Evolutionary conservation across 192 early-diverging fungal genomes (phyloP), one percentile per base, ranked within the genome.

Genomic region (Chytriomyces hyalinus): DNA sequence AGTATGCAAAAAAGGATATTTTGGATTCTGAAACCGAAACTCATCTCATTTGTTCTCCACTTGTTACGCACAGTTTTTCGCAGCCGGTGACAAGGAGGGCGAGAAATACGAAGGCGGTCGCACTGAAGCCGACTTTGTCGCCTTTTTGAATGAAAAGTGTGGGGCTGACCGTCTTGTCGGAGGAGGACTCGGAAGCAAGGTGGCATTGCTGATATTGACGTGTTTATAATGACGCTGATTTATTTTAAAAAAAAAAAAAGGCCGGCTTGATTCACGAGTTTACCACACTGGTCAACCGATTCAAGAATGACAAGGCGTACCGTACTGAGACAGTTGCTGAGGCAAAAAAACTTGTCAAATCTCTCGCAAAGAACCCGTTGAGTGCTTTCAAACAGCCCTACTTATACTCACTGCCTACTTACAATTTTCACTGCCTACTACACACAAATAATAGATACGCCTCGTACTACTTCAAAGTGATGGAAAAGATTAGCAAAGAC

Each of bases 401-500:
- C 53, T 57, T 57, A n/a, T 5, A 13, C 20, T 13, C 13, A 3
- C 13, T 57, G 13, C 53, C 8, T 36, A 4, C 60, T 26, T 26
- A 26, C 24, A 26, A 26, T 0, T 26, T 0, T 26, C 24, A 26
- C 24, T 26, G 24, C 24, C 24, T 26, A 26, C 0, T 26, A 26
- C 66, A 65, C 79, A 67, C 68, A 72, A 75, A 26, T 0, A 26
- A 26, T 77, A 85, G 78, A 20, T 91, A 87, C 78, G 92, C 95
- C 48, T 83, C 87, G 61, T 97, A 96, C 87, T 99, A 99, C 77
- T 81, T 84, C 80, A 98, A 96, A 82, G 90, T 94, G 72, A 94
- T 98, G 92, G 90, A 95, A 82, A 97, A 97, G 86, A 88, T 92
- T 67, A 70, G 81, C 65, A 84, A 87, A 26, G 89, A 89, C 6